Percentiles rank a stretch among this genome's conserved stretches.
Evolutionary conservation across 1,284 basidiomycete species (phyloP).

Genomic region (Irpex sp.): DNA sequence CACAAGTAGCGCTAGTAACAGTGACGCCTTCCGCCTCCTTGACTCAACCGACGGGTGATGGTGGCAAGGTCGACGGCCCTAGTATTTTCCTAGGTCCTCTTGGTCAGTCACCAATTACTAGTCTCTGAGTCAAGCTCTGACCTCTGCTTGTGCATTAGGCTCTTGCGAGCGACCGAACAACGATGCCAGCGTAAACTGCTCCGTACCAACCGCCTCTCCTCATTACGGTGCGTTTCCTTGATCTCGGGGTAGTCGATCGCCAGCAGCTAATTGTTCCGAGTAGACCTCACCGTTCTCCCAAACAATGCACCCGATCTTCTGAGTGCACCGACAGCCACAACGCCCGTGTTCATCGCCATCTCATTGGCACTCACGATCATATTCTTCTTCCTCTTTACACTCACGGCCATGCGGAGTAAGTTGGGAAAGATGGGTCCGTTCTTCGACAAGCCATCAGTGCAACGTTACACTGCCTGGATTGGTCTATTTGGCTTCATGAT

Average conservation of each 20-base stretch:
- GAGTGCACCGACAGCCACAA: constrained; percentile 56
- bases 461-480: constrained; percentile 65
- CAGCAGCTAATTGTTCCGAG: constrained; percentile 5
- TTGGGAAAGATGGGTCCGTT: constrained; percentile 50
- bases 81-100: constrained; percentile 64
- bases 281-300: constrained; percentile 65
- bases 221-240: constrained; percentile 46
- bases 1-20: constrained; percentile 59
- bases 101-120: constrained; percentile 37
- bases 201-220: constrained; percentile 51
- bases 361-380: constrained; percentile 56
- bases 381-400: constrained; percentile 65
- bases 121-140: background rate
- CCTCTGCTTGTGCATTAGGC: constrained; percentile 37
- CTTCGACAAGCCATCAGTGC: constrained; percentile 57
- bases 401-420: constrained; percentile 64
- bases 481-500: constrained; percentile 72
- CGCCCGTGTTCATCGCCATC: constrained; percentile 62
- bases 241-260: background rate
- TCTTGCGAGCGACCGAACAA: constrained; percentile 61
- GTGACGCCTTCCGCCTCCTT: constrained; percentile 57
- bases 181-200: constrained; percentile 51
- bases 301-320: constrained; percentile 52
- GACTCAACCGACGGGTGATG: constrained; percentile 34
- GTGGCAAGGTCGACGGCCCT: constrained; percentile 60